Base-by-base conservation (phyloP, 768 basidiomycete species). In the Naganishia friedmannii region DNA sequence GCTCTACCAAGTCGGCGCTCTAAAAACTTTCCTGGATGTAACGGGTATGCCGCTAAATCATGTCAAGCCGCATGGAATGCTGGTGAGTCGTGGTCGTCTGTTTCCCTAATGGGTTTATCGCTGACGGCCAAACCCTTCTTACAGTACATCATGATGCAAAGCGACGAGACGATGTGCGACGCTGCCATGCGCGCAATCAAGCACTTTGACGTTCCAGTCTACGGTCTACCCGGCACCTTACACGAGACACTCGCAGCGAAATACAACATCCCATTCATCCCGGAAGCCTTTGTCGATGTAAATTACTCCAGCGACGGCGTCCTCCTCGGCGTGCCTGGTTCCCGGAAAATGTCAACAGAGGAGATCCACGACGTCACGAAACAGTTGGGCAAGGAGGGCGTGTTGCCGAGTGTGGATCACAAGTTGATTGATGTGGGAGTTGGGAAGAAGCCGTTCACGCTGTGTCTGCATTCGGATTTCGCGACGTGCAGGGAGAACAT, bases 1-100 rank as follows among this genome's bases (percentile, higher is more conserved):
- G 70, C 82, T 86, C 5, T 88, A 88, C 74, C 88, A 89, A 82
- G 85, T 88, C 34, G 88, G 88, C n/a, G 87, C 88, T 0, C 78
- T 89, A 8, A 79, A 77, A 4, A 87, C 86, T 0, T 89, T 89
- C 77, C 80, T 89, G 66, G 85, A 84, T 53, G 76, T 83, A 1
- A 83, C 88, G 65, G 85, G 81, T 0, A 73, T 89, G 6, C 77
- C 79, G 1, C 76, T 88, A 26, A 85, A 88, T 73, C 88, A 90
- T 70, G 68, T 80, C 55, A 80, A 80, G 60, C 74, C 74, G 4
- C 76, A 75, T 46, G 74, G 88, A 86, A 79, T 39, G 84, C 73
- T 74, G 70, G 72, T 76, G 55, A 74, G 73, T 73, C 42, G 15
- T 21, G 17, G 23, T 46, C 45, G 2, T 29, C 10, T 19, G 23